Base-by-base conservation (phyloP, 192 early-diverging fungal genomes). In the Coemansia guatemalensis region DNA sequence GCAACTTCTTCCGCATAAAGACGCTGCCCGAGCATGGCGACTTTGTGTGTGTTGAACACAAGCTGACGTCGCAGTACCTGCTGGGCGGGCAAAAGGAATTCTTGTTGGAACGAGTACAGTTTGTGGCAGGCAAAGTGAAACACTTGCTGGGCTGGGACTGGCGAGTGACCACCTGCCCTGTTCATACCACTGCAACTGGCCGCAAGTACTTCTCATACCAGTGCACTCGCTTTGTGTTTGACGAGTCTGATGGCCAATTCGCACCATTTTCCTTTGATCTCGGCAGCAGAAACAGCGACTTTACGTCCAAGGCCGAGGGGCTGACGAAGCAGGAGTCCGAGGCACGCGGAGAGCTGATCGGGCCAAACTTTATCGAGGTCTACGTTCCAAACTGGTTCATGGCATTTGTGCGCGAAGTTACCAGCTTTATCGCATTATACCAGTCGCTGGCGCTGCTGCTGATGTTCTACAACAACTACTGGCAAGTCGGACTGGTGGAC, bases 171-270 rank as follows among this genome's bases (percentile, higher is more conserved):
- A 81, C 82, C 2, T 60, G 70, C 49, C 56, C 67, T 26, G 57
- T 92, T 21, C 32, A 81, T 30, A 50, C 51, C 8, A 87, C 88
- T 0, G 54, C 65, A 17, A 64, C 65, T 35, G 85, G 85, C 24
- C 80, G 81, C 51, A 73, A 71, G 30, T 92, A 84, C 68, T 88
- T 92, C 62, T 81, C 83, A 18, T 88, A 83, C 63, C 86, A 92
- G 68, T 92, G 87, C 72, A 85, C 88, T 22, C 86, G 90, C 44
- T 92, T 85, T 72, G 85, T 92, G 9, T 89, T 82, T 67, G 78
- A 88, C 65, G 71, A 78, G 2, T 63, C 75, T 24, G 55, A 65
- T n/a, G 61, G 71, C 27, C 65, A 67, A 23, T 92, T 89, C 75
- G 77, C 78, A 49, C 88, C 87, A 21, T 85, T 77, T 65, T 56